Percentiles rank a stretch among this genome's conserved stretches.
Conservation (phyloP, 768 basidiomycete genomes). For the Hysterangium stoloniferum region DNA sequence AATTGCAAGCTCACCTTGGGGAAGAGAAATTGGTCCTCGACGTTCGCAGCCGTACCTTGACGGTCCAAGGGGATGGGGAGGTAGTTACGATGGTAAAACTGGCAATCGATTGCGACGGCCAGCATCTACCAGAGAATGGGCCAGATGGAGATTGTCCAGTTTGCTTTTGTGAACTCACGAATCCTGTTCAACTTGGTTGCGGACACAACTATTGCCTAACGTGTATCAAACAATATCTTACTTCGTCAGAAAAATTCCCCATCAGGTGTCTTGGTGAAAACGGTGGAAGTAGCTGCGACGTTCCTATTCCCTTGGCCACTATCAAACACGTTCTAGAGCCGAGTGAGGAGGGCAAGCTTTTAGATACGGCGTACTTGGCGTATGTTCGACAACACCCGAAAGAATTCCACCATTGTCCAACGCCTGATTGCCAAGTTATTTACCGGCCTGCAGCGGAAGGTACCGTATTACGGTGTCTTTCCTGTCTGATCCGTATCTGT, state of each 20-base stretch:
- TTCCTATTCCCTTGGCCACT: constrained; percentile 44
- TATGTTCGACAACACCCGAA: constrained; percentile 51
- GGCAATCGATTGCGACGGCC: constrained; percentile 2
- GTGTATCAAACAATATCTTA: constrained; percentile 54
- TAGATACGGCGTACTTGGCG: constrained; percentile 51
- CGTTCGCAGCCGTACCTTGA: constrained; percentile 32
- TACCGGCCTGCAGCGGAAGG: constrained; percentile 51
- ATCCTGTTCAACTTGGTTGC: constrained; percentile 49
- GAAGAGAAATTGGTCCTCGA: constrained; percentile 50
- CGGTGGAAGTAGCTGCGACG: constrained; percentile 41
- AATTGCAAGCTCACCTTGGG: constrained; percentile 44
- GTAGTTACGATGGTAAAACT: constrained; percentile 32
- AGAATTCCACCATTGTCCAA: constrained; percentile 70
- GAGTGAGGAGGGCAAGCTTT: constrained; percentile 45
- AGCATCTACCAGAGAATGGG: constrained; percentile 9
- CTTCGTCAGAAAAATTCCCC: constrained; percentile 54
- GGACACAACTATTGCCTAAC: constrained; percentile 61
- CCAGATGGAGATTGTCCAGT: constrained; percentile 46
- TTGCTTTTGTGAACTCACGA: constrained; percentile 50
- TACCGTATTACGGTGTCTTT: constrained; percentile 57
- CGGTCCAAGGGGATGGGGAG: constrained; percentile 47
- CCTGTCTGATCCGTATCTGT: constrained; percentile 65
- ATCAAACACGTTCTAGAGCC: constrained; percentile 45
- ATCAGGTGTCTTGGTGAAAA: constrained; percentile 63
- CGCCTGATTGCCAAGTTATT: constrained; percentile 69